phyloP scores from a whole-genome alignment of 257 asterid genomes.

The Solanum corneliomulleri region DNA sequence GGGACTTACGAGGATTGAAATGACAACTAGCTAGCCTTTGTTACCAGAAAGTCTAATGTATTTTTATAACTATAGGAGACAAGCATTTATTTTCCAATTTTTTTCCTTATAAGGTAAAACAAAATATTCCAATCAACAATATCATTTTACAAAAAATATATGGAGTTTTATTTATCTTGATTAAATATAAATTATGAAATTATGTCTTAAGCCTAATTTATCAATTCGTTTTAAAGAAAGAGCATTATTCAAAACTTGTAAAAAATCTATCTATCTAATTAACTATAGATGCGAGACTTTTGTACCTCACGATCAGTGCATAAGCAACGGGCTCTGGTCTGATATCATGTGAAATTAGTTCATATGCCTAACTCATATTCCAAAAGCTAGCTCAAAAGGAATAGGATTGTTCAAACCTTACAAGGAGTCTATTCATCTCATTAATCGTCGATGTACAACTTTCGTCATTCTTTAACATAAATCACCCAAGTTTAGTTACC shows the following conservation, averaged over 20 bases:
- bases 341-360: too few species aligned
- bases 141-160: too few species aligned
- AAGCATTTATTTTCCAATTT: too few species aligned
- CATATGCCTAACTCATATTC: rapidly evolving
- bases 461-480: too few species aligned
- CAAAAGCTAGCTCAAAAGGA: too few species aligned
- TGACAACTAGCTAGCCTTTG: background rate
- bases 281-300: too few species aligned
- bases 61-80: background rate
- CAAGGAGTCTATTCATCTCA: rapidly evolving
- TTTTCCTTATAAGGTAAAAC: background rate
- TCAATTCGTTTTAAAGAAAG: rapidly evolving
- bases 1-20: background rate
- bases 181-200: too few species aligned
- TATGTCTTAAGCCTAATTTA: rapidly evolving
- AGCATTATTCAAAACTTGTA: too few species aligned
- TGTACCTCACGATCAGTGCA: too few species aligned
- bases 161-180: too few species aligned
- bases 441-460: too few species aligned
- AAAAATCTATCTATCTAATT: too few species aligned
- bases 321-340: rapidly evolving
- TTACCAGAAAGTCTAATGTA: background rate
- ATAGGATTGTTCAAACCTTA: rapidly evolving
- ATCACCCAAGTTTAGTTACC: background rate
- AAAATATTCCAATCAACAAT: background rate